Conservation (phyloP, 306 rosid genomes). For the Castanea mollissima region DNA sequence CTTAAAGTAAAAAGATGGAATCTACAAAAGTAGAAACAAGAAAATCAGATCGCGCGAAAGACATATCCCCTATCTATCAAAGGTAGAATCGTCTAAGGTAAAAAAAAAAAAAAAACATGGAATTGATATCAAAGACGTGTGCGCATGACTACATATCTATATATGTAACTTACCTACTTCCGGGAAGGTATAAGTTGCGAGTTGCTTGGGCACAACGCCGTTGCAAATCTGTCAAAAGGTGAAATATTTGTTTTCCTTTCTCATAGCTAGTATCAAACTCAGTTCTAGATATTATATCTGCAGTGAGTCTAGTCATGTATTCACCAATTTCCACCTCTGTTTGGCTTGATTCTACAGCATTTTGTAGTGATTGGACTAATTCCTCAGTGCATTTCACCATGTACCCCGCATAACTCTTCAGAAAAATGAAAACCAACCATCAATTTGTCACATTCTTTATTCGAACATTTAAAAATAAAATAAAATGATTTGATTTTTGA, state of each 20-base stretch:
- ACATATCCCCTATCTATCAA: background rate
- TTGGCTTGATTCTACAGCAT: slow-evolving; percentile 38
- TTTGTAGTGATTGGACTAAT: slow-evolving; percentile 60
- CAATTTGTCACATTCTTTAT: background rate
- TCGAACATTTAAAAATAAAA: background rate
- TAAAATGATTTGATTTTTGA: background rate
- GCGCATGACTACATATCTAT: background rate
- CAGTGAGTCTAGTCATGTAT: slow-evolving; percentile 66
- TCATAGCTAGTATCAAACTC: slow-evolving; percentile 72
- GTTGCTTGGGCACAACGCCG: slow-evolving; percentile 80
- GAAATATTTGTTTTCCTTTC: slow-evolving; percentile 81
- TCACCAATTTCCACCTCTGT: slow-evolving; percentile 76
- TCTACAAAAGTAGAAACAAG: background rate
- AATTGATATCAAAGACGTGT: background rate
- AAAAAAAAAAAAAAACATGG: background rate
- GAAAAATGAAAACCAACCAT: slow-evolving; percentile 20
- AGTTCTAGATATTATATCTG: slow-evolving; percentile 81
- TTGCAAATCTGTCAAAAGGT: slow-evolving; percentile 61
- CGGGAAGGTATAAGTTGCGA: slow-evolving; percentile 78
- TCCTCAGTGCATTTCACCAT: slow-evolving; percentile 94
- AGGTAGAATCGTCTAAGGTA: background rate
- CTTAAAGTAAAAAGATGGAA: slow-evolving; percentile 12
- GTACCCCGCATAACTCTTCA: slow-evolving; percentile 78
- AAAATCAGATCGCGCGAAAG: slow-evolving; percentile 15
- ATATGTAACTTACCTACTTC: slow-evolving; percentile 65